Conservation (phyloP, 2,329 filamentous ascomycete species). For the Hypoxylon sp. region DNA sequence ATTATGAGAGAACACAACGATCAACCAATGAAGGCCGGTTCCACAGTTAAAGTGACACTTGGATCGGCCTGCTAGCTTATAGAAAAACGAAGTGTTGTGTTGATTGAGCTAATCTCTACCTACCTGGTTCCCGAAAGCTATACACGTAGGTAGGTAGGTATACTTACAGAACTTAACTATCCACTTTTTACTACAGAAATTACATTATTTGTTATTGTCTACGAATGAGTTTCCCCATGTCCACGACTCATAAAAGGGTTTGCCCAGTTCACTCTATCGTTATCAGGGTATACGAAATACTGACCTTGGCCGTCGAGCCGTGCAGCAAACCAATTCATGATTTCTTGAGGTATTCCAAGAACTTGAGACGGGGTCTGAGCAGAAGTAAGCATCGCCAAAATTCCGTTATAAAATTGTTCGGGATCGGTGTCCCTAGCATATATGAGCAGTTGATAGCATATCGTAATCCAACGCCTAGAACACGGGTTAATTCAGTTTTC, state of each 20-base stretch:
- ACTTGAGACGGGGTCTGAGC: background rate
- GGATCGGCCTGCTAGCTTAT: background rate
- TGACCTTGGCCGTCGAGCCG: background rate
- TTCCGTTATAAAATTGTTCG: slow-evolving; percentile 1
- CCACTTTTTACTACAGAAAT: background rate
- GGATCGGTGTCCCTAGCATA: slow-evolving; percentile 58
- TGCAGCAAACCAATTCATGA: slow-evolving; percentile 29
- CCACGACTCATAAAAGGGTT: slow-evolving; percentile 46
- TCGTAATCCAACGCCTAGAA: slow-evolving; percentile 41
- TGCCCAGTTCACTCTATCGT: slow-evolving; percentile 44
- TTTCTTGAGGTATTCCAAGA: slow-evolving; percentile 9
- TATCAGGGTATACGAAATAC: slow-evolving; percentile 61
- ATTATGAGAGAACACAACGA: background rate
- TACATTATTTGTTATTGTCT: background rate
- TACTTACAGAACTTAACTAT: background rate
- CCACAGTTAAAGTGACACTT: background rate
- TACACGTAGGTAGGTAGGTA: background rate
- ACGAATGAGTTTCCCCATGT: slow-evolving; percentile 30
- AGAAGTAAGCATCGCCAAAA: background rate
- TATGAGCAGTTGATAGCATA: slow-evolving; percentile 38
- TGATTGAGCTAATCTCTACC: slow-evolving; percentile 1
- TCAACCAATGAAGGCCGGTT: background rate
- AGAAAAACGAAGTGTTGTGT: background rate
- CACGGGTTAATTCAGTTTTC: slow-evolving; percentile 13
- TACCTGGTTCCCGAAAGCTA: background rate